A percentile compares a stretch with the other conserved stretches of the same genome.
Conservation (phyloP, 192 early-diverging fungal genomes). For the Spizellomyces sp. region DNA sequence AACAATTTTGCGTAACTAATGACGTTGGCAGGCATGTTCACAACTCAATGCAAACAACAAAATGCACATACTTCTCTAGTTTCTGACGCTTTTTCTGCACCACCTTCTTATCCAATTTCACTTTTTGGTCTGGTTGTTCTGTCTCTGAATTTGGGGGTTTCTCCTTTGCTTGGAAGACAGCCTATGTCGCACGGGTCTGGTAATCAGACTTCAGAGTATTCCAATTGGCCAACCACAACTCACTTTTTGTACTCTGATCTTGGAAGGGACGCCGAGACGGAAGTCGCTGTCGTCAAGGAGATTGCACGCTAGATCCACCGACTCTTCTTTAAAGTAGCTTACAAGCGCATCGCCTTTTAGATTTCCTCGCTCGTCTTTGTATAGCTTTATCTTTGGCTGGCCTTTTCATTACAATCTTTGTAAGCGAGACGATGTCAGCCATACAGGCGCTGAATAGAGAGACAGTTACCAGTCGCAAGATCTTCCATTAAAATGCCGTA, state of each 20-base stretch:
- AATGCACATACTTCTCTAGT: slow-evolving; percentile 68
- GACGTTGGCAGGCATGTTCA: no score
- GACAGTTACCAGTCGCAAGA: slow-evolving; percentile 38
- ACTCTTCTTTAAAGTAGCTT: slow-evolving; percentile 88
- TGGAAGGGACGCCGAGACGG: slow-evolving; percentile 62
- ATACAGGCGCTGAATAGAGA: neutral
- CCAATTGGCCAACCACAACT: neutral
- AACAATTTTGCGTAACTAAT: neutral
- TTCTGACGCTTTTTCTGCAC: slow-evolving; percentile 55
- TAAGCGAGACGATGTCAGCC: neutral
- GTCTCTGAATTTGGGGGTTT: slow-evolving; percentile 25
- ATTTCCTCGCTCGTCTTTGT: slow-evolving; percentile 65
- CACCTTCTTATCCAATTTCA: slow-evolving; percentile 44
- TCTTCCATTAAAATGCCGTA: slow-evolving; percentile 84
- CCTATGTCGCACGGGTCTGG: slow-evolving; percentile 44
- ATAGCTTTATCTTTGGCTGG: slow-evolving; percentile 88
- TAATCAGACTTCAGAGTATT: neutral
- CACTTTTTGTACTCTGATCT: slow-evolving; percentile 73
- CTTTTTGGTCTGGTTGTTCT: slow-evolving; percentile 5
- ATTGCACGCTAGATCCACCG: slow-evolving; percentile 80
- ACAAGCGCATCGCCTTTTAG: slow-evolving; percentile 93
- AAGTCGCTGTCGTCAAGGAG: slow-evolving; percentile 88
- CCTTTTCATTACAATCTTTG: slow-evolving; percentile 35
- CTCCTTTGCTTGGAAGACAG: slow-evolving; percentile 81
- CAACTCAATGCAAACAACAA: neutral